Evolutionary conservation across 1,139 yeast genomes (phyloP).

Genomic region (Yamadazyma blattariae): DNA sequence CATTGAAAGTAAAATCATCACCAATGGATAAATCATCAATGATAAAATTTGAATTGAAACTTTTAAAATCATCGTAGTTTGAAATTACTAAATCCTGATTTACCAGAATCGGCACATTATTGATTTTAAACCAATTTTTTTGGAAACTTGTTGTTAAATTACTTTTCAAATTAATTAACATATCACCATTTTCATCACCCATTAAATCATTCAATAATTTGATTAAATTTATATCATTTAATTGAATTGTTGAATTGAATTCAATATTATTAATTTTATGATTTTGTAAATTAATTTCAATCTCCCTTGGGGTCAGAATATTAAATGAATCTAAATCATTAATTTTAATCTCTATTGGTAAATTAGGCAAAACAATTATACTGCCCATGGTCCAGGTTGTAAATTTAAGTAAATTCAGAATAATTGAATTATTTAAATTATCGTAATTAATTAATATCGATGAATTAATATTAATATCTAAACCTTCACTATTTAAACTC

Average conservation of each 20-base stretch:
- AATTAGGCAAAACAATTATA: constrained; percentile 10
- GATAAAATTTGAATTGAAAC: constrained; percentile 1
- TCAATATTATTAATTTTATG: constrained; percentile 9
- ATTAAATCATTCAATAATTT: constrained; percentile 13
- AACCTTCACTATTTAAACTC: constrained; percentile 22
- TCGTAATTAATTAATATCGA: constrained; percentile 25
- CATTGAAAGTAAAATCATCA: constrained; percentile 1
- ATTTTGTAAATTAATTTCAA: constrained; percentile 9
- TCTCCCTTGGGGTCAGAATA: constrained; percentile 10
- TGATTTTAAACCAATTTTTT: constrained; percentile 8
- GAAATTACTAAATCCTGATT: constrained; percentile 14
- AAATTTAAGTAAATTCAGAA: constrained; percentile 18
- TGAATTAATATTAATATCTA: constrained; percentile 24
- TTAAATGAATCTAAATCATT: constrained; percentile 14
- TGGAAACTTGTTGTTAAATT: constrained; percentile 10
- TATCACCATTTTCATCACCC: constrained; percentile 6
- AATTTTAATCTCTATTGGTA: constrained; percentile 10
- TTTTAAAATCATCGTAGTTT: constrained; percentile 5
- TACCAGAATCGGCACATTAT: constrained; percentile 8
- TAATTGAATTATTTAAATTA: constrained; percentile 19
- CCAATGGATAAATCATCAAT: neutral
- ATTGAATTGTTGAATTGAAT: constrained; percentile 12
- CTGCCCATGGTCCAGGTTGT: constrained; percentile 10
- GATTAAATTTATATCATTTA: constrained; percentile 12
- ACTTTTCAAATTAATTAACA: constrained; percentile 11